phyloP scores from a whole-genome alignment of 257 asterid genomes.

The Solanum neorickii region DNA sequence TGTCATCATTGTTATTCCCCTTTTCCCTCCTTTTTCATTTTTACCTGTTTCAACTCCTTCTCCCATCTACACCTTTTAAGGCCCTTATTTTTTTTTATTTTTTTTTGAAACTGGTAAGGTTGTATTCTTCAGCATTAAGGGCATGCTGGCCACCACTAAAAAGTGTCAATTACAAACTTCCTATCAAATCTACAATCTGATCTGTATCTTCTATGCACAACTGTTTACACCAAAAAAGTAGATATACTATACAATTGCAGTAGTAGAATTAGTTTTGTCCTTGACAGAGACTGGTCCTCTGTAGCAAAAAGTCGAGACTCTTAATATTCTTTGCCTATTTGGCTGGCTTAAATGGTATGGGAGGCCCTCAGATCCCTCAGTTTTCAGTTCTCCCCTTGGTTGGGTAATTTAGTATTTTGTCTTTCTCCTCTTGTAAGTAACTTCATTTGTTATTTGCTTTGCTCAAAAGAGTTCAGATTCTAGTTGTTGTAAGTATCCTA shows the following conservation, averaged over 20 bases:
- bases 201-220: no score
- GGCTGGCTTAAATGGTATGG: neutral
- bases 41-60: neutral
- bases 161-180: no score
- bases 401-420: neutral
- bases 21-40: neutral
- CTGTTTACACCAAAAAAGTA: no score
- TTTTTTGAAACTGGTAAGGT: no score
- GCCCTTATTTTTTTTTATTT: neutral
- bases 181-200: no score
- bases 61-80: neutral
- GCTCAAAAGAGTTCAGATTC: neutral
- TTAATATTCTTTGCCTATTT: neutral
- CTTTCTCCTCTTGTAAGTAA: neutral
- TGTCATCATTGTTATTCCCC: neutral
- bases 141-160: no score
- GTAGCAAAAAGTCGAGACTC: neutral
- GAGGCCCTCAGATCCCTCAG: neutral
- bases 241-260: no score
- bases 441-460: neutral
- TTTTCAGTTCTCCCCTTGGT: neutral
- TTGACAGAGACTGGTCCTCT: neutral
- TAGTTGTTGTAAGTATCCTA: neutral
- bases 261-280: neutral
- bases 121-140: no score